Evolutionary conservation across 352 stramenopile genomes (phyloP), one percentile per base, ranked within the genome.

Genomic region (Phytophthora capsici): DNA sequence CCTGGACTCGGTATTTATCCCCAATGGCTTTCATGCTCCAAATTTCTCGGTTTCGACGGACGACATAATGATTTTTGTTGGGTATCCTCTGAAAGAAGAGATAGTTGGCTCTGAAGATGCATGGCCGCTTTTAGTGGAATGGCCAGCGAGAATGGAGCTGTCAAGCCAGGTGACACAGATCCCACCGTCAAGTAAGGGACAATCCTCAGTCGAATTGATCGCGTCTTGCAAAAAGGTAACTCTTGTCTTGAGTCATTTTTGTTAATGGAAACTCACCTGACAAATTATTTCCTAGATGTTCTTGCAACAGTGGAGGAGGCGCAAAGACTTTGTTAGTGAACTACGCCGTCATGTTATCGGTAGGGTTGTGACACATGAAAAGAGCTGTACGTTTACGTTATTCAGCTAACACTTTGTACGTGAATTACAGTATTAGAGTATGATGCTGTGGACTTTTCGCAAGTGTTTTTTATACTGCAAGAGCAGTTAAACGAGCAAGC

Each of bases 401-500:
- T 48, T 54, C 9, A 40, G 7, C 43, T 66, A 32, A 65, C 16
- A 20, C 16, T 59, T 25, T 30, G 30, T 41, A 36, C 30, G 53
- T 48, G 28, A 1, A 13, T 20, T 61, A 16, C 37, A 86, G 77
- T 86, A 32, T 64, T 84, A 25, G 77, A 86, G 28, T 86, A 80
- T 57, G 77, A 86, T 28, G 44, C 74, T 4, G 57, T 84, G 36
- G 77, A 83, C 17, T 86, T 83, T 45, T 75, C 71, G n/a, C 69
- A 73, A 5, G 66, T 73, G 19, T 70, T 80, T 68, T 84, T 86
- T 60, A 75, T 84, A 65, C 37, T 83, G 5, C 77, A 86, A 46
- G 77, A 86, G 53, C 77, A 86, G 46, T 60, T 63, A 23, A 60
- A 80, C 30, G 49, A 46, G 34, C 41, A 57, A 34, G 63, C 71